Base-by-base conservation (phyloP, 139 green algal genomes). In the Chlorella sp. region DNA sequence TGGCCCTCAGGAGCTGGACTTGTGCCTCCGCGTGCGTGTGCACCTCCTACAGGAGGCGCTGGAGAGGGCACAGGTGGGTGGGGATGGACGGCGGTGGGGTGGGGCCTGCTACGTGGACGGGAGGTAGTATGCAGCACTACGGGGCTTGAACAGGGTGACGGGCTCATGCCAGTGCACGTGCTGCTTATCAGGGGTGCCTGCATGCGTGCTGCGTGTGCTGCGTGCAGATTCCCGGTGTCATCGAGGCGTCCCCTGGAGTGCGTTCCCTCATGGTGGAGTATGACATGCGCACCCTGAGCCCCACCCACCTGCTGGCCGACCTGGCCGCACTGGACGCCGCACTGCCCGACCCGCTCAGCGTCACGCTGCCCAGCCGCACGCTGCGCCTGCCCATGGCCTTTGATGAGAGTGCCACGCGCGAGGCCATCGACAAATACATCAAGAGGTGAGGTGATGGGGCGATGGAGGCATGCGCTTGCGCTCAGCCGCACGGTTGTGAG, bases 361-460 rank as follows among this genome's bases (percentile, higher is more conserved):
- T 70, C 49, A 64, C 64, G 23, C 63, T 74, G 10, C 60, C 82
- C 59, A 79, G 65, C 33, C 82, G 91, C 33, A 70, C 94, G 10
- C 32, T 96, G 50, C 83, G 89, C 76, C 90, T 96, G 70, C 91
- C 91, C 29, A 83, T 95, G 77, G 91, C 91, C 31, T 96, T 93
- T 74, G 84, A 93, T 35, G 91, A 95, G 27, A 74, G 67, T 23
- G 85, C 82, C 78, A 93, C 84, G 0, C 70, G 83, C 35, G 85
- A 83, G 4, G 90, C 89, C 31, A 87, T 94, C 62, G 59, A 74
- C 14, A 88, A 88, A 66, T 95, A 94, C 81, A 91, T 87, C 77
- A 77, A 78, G 51, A 83, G 73, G 6, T 72, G 76, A 3, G 49
- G n/a, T n/a, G n/a, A n/a, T n/a, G n/a, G n/a, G n/a, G n/a, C n/a